phyloP scores from a whole-genome alignment of 345 rosid genomes.

The Eutrema japonicum region DNA sequence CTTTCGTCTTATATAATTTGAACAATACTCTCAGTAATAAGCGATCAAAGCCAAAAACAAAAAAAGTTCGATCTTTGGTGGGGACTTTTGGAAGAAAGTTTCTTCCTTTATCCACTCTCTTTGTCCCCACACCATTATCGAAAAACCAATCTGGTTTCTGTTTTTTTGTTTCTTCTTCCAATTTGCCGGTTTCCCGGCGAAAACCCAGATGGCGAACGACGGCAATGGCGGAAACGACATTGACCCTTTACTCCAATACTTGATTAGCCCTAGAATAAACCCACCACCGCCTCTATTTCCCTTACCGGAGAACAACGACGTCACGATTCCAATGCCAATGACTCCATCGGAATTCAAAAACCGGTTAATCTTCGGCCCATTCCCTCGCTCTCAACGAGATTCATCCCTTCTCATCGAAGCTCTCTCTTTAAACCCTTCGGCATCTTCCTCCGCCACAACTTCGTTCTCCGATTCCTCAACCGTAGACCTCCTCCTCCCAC shows the following conservation, averaged over 20 bases:
- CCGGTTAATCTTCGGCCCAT: slow-evolving; percentile 70
- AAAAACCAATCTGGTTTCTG: slow-evolving; percentile 22
- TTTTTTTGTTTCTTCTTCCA: not conserved
- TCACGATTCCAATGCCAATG: slow-evolving; percentile 62
- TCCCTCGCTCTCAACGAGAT: slow-evolving; percentile 45
- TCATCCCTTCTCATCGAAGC: slow-evolving; percentile 58
- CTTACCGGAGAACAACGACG: slow-evolving; percentile 70
- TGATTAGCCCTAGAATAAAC: slow-evolving; percentile 48
- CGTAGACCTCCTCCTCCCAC: slow-evolving; percentile 38
- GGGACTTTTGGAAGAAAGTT: not conserved
- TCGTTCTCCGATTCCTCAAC: slow-evolving; percentile 51
- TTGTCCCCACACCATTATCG: not conserved
- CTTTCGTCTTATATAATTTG: not conserved
- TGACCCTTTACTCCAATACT: slow-evolving; percentile 60
- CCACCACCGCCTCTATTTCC: slow-evolving; percentile 52
- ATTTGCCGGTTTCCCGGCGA: slow-evolving; percentile 17
- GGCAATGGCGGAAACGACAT: slow-evolving; percentile 11
- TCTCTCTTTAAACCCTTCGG: slow-evolving; percentile 46
- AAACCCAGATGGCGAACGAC: slow-evolving; percentile 32
- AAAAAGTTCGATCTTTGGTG: slow-evolving; percentile 10
- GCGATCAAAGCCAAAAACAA: no score
- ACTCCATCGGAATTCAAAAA: slow-evolving; percentile 74
- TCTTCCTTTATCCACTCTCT: not conserved
- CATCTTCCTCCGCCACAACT: slow-evolving; percentile 58
- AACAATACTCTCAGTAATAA: not conserved